Percentiles rank a stretch among this genome's conserved stretches.
These are phyloP conservation scores for Psidium friedrichsthalianum DNA, from an alignment of 345 rosid genomes.

Conservation along the genomic window DNA sequence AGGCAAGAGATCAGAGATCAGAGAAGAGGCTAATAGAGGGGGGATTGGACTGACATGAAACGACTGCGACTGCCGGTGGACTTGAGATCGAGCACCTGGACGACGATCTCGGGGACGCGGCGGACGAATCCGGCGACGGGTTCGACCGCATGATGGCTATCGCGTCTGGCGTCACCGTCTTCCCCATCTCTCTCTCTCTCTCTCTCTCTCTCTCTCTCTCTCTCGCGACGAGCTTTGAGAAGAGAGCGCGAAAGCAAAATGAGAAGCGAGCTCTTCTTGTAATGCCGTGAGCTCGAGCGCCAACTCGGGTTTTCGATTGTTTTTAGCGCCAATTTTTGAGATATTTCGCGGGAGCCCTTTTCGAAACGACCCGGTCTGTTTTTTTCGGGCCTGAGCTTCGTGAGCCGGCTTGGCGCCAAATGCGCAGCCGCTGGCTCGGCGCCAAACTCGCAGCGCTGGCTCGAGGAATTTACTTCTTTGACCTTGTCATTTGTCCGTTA, in stretches of 20 bases:
- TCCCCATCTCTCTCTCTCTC: conserved; percentile 22
- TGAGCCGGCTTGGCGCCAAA: no score
- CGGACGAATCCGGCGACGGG: conserved; percentile 56
- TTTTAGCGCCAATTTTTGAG: no score
- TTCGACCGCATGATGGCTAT: conserved; percentile 38
- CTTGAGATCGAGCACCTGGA: conserved; percentile 78
- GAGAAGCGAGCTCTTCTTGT: neutral
- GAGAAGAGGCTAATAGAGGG: neutral
- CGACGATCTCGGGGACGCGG: conserved; percentile 40
- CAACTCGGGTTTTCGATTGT: neutral
- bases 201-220: neutral
- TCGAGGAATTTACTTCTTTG: no score
- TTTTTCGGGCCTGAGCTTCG: no score
- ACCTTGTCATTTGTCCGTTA: no score
- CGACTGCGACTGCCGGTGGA: conserved; percentile 75
- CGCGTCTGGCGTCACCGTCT: conserved; percentile 48
- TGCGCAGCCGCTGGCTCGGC: no score
- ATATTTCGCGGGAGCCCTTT: no score
- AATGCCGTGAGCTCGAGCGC: neutral
- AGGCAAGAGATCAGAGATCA: neutral
- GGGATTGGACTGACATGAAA: conserved; percentile 32
- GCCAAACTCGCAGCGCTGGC: no score
- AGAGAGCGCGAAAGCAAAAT: neutral
- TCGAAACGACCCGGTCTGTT: no score
- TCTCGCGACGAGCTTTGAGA: neutral